phyloP scores from a whole-genome alignment of 305 asterid genomes.

The Fraxinus sp. region DNA sequence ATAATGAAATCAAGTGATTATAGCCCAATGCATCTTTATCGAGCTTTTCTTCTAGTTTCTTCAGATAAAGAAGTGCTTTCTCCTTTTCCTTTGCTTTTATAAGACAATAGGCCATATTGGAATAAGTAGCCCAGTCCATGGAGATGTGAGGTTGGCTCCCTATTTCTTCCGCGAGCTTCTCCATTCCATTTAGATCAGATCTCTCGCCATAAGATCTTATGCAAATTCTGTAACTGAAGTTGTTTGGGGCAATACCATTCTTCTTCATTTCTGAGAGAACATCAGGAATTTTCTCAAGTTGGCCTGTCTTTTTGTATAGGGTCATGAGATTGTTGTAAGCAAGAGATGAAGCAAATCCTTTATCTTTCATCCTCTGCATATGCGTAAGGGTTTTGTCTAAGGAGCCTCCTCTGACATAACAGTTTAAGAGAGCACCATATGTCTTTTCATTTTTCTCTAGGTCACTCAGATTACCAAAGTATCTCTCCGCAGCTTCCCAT shows the following conservation, averaged over 20 bases:
- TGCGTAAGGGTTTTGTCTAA: constrained; percentile 47
- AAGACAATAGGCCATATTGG: constrained; percentile 42
- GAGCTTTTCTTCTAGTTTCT: constrained; percentile 45
- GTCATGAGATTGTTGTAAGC: constrained; percentile 62
- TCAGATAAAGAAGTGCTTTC: constrained; percentile 43
- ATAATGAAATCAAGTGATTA: constrained; percentile 62
- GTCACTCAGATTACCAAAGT: constrained; percentile 35
- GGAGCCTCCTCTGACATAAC: constrained; percentile 47
- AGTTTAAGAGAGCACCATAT: constrained; percentile 57
- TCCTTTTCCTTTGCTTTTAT: constrained; percentile 45
- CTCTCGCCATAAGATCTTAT: constrained; percentile 47
- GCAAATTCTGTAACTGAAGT: constrained; percentile 62
- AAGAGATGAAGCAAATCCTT: constrained; percentile 45
- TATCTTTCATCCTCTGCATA: constrained; percentile 51
- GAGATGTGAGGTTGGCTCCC: constrained; percentile 34
- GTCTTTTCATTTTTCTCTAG: constrained; percentile 48
- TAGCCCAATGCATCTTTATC: constrained; percentile 47
- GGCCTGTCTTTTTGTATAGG: constrained; percentile 49
- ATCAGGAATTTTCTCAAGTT: constrained; percentile 47
- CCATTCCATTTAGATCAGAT: constrained; percentile 48
- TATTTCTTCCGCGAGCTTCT: constrained; percentile 55
- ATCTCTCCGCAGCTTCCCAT: constrained; percentile 49
- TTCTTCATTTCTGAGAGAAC: constrained; percentile 51
- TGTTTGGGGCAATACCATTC: constrained; percentile 45
- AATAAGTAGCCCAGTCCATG: constrained; percentile 52